Evolutionary conservation across 208 protist species (phyloP), one percentile per base, ranked within the genome.

Genomic region (Leishmania gerbilli): DNA sequence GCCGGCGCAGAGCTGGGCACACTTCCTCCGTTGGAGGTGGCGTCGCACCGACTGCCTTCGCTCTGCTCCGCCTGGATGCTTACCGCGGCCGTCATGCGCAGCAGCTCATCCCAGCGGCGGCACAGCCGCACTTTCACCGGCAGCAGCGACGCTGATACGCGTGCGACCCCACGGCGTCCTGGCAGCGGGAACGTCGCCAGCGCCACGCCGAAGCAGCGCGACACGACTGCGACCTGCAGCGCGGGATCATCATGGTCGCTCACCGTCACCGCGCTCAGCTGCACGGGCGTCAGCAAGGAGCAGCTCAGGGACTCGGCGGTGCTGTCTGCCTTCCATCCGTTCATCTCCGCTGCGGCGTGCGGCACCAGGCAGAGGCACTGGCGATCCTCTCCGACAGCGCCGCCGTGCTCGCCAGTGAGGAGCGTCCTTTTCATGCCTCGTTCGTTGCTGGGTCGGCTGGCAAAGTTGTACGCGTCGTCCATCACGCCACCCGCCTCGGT

Each of bases 271-370:
- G 77, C 86, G 51, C 79, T 87, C 58, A 89, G 79, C 76, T 89
- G 82, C 62, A 89, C 71, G 47, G 82, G 60, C 37, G 76, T 78
- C 47, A 82, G 67, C 19, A 82, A 74, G 24, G 60, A 64, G 55
- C 82, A 69, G 82, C 78, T 76, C 62, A 82, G 74, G 34, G 82
- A 77, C 74, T 81, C 86, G 19, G 79, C 79, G 56, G 55, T 74
- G 49, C 68, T 56, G 47, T 77, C 79, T 17, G 49, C 77, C 47
- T 85, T 83, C 86, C 86, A 89, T 11, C 15, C 64, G 37, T 85
- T 79, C 77, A 89, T 79, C 77, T 86, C 86, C 40, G 84, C 86
- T 47, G 86, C 86, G 27, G 86, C 86, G 65, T 89, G 83, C n/a
- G 86, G 82, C 42, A 89, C 76, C 72, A 89, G 83, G 47, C 80